Base-by-base conservation (phyloP, 2,329 filamentous ascomycete genomes). In the Furcasterigmium sp. region DNA sequence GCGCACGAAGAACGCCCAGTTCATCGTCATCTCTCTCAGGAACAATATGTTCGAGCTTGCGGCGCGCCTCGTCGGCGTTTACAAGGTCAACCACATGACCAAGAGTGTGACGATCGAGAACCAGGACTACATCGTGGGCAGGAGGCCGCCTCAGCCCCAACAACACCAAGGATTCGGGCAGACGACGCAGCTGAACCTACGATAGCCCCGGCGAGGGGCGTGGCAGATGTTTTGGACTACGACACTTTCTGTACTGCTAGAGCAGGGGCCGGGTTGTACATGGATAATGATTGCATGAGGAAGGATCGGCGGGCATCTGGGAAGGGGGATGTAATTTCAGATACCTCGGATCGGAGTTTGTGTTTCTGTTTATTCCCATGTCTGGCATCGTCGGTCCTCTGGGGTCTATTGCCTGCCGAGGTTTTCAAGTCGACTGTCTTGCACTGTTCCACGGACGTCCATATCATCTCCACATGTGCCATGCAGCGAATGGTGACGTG, bases 31-130 rank as follows among this genome's bases (percentile, higher is more conserved):
- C 60, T 96, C 90, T 14, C 74, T 98, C 57, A 78, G 93, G 57
- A 98, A 98, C 69, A 98, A 98, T 73, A 98, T 98, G 93, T 98
- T 98, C 66, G 93, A 98, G 73, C 81, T 98, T 50, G 91, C 94
- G n/a, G 82, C 89, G 45, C 80, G 94, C 44, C 78, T 98, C 46
- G 90, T 98, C 13, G 94, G 94, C 53, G 93, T 98, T 44, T 98
- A 98, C 75, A 98, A 98, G 75, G 93, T 98, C 62, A 97, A 95
- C 67, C 91, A 98, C 66, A 98, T 97, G 83, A 93, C 87, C 48
- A 93, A 91, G 79, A 91, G 86, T 64, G 87, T 93, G 18, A 90
- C 87, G 42, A 89, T 93, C 50, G 87, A 93, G 66, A 93, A 93
- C 67, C 75, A 73, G 53, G 86, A 93, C 66, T 93, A 84, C 59